These are phyloP conservation scores for Phytophthora pini DNA, from an alignment of 352 stramenopile species.

Conservation along the genomic window DNA sequence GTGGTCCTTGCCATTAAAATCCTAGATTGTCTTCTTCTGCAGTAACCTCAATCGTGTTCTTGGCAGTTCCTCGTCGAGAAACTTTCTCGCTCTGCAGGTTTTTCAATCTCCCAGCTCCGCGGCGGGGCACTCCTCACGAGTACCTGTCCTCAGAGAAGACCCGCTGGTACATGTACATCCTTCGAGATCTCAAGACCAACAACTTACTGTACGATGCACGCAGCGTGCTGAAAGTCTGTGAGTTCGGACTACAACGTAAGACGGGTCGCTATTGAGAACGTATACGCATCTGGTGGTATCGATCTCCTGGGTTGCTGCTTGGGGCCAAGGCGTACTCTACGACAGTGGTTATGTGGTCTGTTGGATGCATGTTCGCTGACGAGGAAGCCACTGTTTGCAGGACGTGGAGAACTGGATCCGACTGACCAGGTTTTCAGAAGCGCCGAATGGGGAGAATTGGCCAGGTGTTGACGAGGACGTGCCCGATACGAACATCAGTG, in stretches of 20 bases:
- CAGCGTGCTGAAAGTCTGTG: conserved; percentile 82
- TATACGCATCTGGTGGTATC: conserved; percentile 85
- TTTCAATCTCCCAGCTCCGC: too few relatives aligned
- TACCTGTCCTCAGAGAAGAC: too few relatives aligned
- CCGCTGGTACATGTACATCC: conserved; percentile 65
- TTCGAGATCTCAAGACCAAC: conserved; percentile 98
- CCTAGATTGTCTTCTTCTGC: too few relatives aligned
- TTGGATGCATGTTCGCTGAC: conserved; percentile 96
- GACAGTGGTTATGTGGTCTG: conserved; percentile 97
- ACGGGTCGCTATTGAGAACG: conserved; percentile 70
- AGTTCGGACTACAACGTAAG: conserved; percentile 90
- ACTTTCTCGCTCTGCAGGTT: too few relatives aligned
- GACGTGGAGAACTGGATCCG: conserved; percentile 95
- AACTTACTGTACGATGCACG: conserved; percentile 96
- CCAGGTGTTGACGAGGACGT: conserved; percentile 51
- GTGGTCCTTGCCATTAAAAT: too few relatives aligned
- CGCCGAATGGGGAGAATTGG: conserved; percentile 92
- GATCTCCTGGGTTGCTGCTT: conserved; percentile 82
- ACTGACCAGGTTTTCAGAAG: conserved; percentile 97
- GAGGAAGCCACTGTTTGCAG: conserved; percentile 93
- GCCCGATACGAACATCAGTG: too few relatives aligned
- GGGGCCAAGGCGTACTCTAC: conserved; percentile 93
- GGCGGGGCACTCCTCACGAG: too few relatives aligned
- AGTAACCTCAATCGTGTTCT: too few relatives aligned
- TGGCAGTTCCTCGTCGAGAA: too few relatives aligned